Conservation (phyloP, 768 basidiomycete genomes). For the Asterophora parasitica region DNA sequence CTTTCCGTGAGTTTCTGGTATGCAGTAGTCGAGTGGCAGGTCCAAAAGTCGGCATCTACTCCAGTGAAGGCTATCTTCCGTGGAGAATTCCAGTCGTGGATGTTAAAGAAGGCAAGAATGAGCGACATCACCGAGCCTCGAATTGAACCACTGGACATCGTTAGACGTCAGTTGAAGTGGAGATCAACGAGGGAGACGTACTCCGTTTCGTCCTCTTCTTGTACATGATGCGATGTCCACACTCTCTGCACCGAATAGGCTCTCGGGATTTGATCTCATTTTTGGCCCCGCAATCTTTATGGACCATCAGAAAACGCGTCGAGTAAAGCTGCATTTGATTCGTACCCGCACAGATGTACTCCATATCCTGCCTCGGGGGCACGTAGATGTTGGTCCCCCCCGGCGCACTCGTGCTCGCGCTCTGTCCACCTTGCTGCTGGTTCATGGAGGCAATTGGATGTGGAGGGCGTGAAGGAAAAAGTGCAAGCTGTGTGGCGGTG, state of each 20-base stretch:
- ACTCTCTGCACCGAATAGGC: conserved; percentile 93
- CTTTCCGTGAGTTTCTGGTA: neutral
- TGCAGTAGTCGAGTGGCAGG: neutral
- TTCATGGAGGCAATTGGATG: conserved; percentile 21
- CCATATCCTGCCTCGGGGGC: conserved; percentile 60
- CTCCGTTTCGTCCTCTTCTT: conserved; percentile 94
- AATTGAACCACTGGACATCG: conserved; percentile 66
- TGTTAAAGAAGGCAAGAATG: neutral
- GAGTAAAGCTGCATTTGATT: neutral
- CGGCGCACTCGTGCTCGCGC: conserved; percentile 17
- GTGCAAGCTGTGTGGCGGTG: conserved; percentile 13
- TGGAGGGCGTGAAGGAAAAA: conserved; percentile 9
- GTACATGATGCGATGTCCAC: conserved; percentile 98
- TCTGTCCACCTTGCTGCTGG: conserved; percentile 21
- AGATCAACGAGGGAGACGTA: conserved; percentile 36
- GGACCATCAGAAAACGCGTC: conserved; percentile 11
- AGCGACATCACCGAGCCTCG: conserved; percentile 61
- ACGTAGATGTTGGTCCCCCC: conserved; percentile 25
- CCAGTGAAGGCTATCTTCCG: neutral
- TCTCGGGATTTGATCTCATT: conserved; percentile 90
- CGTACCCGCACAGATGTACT: conserved; percentile 83
- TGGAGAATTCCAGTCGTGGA: neutral
- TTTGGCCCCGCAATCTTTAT: conserved; percentile 82
- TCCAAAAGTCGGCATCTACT: neutral
- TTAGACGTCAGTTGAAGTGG: conserved; percentile 1